A percentile compares a stretch with the other conserved stretches of the same genome.
These are phyloP conservation scores for Neurospora sp. DNA, from an alignment of 495 filamentous ascomycete genomes.

Conservation along the genomic window DNA sequence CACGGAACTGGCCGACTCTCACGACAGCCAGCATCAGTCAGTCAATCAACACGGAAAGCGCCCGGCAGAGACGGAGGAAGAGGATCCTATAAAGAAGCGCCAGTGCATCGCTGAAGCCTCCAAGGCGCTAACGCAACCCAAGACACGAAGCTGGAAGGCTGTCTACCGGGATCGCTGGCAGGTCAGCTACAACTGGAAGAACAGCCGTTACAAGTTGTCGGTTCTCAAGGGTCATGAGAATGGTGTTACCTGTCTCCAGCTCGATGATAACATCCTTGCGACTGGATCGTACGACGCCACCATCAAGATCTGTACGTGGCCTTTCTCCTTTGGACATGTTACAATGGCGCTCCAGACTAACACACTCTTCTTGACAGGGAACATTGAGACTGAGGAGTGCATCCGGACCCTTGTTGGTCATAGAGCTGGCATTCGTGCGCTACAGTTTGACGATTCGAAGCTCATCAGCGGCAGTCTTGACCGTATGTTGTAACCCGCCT, in stretches of 20 bases:
- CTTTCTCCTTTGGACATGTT: background rate
- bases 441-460: slow-evolving; percentile 89
- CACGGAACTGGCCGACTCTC: slow-evolving; percentile 14
- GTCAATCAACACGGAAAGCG: slow-evolving; percentile 19
- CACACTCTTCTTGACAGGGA: slow-evolving; percentile 28
- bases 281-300: slow-evolving; percentile 93
- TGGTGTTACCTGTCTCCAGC: slow-evolving; percentile 92
- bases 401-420: slow-evolving; percentile 77
- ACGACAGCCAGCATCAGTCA: background rate
- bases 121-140: slow-evolving; percentile 11
- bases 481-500: slow-evolving; percentile 6
- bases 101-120: slow-evolving; percentile 26
- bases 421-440: slow-evolving; percentile 66
- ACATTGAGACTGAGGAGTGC: slow-evolving; percentile 78
- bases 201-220: slow-evolving; percentile 74
- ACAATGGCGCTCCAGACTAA: background rate
- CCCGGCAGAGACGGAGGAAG: slow-evolving; percentile 15
- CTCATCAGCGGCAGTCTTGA: slow-evolving; percentile 26
- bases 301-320: slow-evolving; percentile 68
- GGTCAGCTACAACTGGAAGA: slow-evolving; percentile 76
- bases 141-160: slow-evolving; percentile 77
- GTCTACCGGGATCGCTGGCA: slow-evolving; percentile 26
- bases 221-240: slow-evolving; percentile 84
- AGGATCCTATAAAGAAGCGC: slow-evolving; percentile 34
- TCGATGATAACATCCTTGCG: slow-evolving; percentile 84